A percentile compares a stretch with the other conserved stretches of the same genome.
Evolutionary conservation across 441 rosid species (phyloP).

Genomic region (Populus hybrid): DNA sequence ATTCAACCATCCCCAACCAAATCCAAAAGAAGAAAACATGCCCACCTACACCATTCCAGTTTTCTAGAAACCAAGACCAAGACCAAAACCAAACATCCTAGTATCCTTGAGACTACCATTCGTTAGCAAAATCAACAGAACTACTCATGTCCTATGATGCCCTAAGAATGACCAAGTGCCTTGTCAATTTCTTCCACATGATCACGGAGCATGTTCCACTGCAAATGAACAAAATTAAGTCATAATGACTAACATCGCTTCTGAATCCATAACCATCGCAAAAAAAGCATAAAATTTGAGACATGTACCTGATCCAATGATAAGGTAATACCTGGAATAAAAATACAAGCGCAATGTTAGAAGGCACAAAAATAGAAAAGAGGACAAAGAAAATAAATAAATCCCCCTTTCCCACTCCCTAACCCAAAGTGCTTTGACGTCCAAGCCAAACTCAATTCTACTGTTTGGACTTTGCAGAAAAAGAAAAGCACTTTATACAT

Average conservation of each 20-base stretch:
- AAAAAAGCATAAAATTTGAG: background rate
- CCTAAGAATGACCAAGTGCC: conserved; percentile 62
- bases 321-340: conserved; percentile 57
- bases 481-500: background rate
- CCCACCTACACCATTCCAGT: background rate
- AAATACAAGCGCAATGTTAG: background rate
- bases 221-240: conserved; percentile 17
- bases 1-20: background rate
- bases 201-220: conserved; percentile 77
- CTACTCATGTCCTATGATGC: background rate
- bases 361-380: background rate
- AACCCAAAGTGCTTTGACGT: background rate
- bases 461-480: background rate
- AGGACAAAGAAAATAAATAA: background rate
- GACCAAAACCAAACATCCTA: conserved; percentile 7
- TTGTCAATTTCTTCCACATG: conserved; percentile 66
- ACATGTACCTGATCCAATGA: conserved; percentile 65
- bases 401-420: background rate
- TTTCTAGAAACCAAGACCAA: conserved; percentile 5
- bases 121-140: conserved; percentile 1
- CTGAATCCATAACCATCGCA: background rate
- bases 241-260: background rate
- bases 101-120: conserved; percentile 2
- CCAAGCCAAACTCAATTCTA: background rate
- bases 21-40: background rate